Percentiles rank a stretch among this genome's conserved stretches.
phyloP scores from a whole-genome alignment of 768 basidiomycete genomes.

The Pisolithus tinctorius region DNA sequence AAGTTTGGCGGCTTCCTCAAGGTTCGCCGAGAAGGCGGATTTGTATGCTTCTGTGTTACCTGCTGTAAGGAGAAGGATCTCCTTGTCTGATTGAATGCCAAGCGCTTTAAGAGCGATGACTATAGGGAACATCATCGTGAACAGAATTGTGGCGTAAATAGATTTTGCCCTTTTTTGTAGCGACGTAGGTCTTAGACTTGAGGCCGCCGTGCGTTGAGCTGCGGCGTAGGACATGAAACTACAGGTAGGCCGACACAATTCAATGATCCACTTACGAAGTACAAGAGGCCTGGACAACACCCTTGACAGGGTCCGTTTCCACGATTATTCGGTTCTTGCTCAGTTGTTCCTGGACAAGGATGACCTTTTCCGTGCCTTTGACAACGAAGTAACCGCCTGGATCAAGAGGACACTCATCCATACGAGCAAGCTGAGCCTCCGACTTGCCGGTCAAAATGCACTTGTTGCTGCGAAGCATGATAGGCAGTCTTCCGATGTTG shows the following conservation, averaged over 20 bases:
- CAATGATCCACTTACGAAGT: slow-evolving; percentile 65
- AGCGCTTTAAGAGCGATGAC: slow-evolving; percentile 95
- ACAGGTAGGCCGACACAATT: slow-evolving; percentile 4
- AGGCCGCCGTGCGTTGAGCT: slow-evolving; percentile 78
- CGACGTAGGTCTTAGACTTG: slow-evolving; percentile 97
- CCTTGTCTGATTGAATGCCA: slow-evolving; percentile 95
- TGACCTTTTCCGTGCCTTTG: slow-evolving; percentile 98
- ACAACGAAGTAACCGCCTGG: slow-evolving; percentile 99
- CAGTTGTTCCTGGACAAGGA: slow-evolving; percentile 96
- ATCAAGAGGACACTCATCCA: slow-evolving; percentile 96
- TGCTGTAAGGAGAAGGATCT: slow-evolving; percentile 89
- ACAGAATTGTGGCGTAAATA: slow-evolving; percentile 97
- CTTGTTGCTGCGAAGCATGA: slow-evolving; percentile 95
- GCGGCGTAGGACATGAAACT: slow-evolving; percentile 4
- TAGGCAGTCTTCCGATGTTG: slow-evolving; percentile 85
- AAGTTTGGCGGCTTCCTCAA: slow-evolving; percentile 92
- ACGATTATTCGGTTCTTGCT: slow-evolving; percentile 99
- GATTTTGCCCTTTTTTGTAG: slow-evolving; percentile 90
- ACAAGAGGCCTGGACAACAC: slow-evolving; percentile 88
- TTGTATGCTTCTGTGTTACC: slow-evolving; percentile 89
- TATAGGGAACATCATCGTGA: slow-evolving; percentile 94
- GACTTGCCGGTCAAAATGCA: slow-evolving; percentile 78
- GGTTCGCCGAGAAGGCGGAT: slow-evolving; percentile 77
- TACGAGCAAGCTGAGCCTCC: slow-evolving; percentile 80
- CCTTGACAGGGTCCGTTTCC: slow-evolving; percentile 87